Evolutionary conservation across 78 protist genomes (phyloP), one percentile per base, ranked within the genome.

Genomic region (Mastigamoeba balamuthi): DNA sequence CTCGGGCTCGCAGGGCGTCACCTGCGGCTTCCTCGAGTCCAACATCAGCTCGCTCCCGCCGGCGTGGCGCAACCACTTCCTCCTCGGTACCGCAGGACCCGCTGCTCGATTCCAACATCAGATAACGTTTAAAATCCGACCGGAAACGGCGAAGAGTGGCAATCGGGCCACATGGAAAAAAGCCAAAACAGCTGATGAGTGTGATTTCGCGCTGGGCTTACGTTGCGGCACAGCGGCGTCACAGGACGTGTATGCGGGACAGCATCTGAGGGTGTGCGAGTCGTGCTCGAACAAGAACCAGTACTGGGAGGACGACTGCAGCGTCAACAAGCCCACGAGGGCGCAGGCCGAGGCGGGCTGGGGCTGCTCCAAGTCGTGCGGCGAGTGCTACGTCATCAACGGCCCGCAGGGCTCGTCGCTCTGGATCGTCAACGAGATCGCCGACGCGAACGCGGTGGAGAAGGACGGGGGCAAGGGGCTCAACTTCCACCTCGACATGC

Each of bases 351-450:
- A 9, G 10, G 29, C 10, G n/a, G 70, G 37, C 25, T 9, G n/a
- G 29, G 36, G 10, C 36, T 66, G 70, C 70, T 17, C 30, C 10
- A 17, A 17, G 37, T 9, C 70, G 9, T 66, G 70, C 36, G 70
- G 70, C 10, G 64, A 30, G 37, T 66, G 70, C 70, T 66, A 23
- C 37, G 10, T 66, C 10, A 29, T 66, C 9, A 66, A 28, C 36
- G 70, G 70, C 9, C n/a, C 70, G 10, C 10, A 9, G 10, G 36
- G 36, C 37, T 66, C 37, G 25, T 66, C 37, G 29, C 10, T 66
- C n/a, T 66, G 70, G 70, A 66, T 66, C 10, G 70, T 66, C 25
- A 66, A 66, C 70, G 70, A 66, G 10, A 66, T 66, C 70, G 70
- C 70, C 29, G 70, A 66, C 37, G 70, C 10, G 29, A 66, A 66